Base-by-base conservation (phyloP, 2,329 filamentous ascomycete genomes). In the Aspergillus pseudotamarii region DNA sequence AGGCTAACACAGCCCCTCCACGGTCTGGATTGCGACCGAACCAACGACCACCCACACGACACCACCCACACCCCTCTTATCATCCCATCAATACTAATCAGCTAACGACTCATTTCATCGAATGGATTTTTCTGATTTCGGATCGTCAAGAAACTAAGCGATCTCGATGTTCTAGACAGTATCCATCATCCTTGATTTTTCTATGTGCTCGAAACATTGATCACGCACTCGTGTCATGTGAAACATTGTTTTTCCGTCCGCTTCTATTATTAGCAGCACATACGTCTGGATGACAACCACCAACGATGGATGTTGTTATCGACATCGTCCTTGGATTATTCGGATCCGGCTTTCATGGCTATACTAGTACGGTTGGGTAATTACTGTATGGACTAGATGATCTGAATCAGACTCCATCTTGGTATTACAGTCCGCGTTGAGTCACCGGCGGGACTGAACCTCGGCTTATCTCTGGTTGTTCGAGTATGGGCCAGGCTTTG, bases 1-100 rank as follows among this genome's bases (percentile, higher is more conserved):
- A 38, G 32, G 4, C 21, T 5, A 21, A 26, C 51, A 38, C 51
- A 38, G 51, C 51, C 51, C 51, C 51, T 55, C 51, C 12, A 26
- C n/a, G 51, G 51, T 38, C 51, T 26, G 16, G 51, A 55, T 34
- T 55, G 32, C 51, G 51, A 38, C 51, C 51, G 51, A 46, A 38
- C 51, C 14, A 19, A 19, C n/a, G 21, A 34, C 26, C n/a, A 55
- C 34, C 21, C 16, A 19, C 32, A 10, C 32, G 21, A 30, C 21
- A 23, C 36, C 26, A 6, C 36, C 30, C 21, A 28, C 21, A 26
- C 12, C 48, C 9, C 28, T 32, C 26, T 34, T 32, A 32, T 32
- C 28, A 32, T 21, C 48, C 48, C 28, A 51, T 51, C 48, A 3
- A 50, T 30, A 23, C 28, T 30, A 30, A 50, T 50, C 46, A 6